A percentile compares a stretch with the other conserved stretches of the same genome.
Evolutionary conservation across 208 protist species (phyloP).

Genomic region (Leishmania mexicana): DNA sequence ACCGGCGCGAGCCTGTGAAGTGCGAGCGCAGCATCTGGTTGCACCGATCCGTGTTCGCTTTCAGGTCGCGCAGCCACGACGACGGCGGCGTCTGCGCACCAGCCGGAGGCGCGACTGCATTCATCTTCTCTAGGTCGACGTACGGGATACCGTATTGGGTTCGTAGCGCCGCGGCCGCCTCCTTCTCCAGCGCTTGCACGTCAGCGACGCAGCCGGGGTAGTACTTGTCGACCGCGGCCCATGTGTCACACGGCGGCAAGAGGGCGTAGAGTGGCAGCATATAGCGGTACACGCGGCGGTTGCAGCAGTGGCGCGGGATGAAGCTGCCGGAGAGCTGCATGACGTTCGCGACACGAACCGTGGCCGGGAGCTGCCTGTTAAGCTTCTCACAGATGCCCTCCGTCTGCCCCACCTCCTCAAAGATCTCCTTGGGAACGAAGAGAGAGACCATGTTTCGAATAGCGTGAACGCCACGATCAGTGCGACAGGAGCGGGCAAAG

Average conservation of each 20-base stretch:
- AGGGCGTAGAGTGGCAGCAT: conserved; percentile 81
- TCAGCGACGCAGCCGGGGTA: conserved; percentile 32
- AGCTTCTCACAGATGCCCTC: conserved; percentile 34
- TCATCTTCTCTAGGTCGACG: conserved; percentile 15
- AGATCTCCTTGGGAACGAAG: conserved; percentile 45
- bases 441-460: conserved; percentile 79
- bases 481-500: conserved; percentile 79
- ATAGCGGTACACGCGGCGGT: conserved; percentile 82
- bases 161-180: neutral
- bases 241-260: conserved; percentile 63
- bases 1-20: conserved; percentile 72
- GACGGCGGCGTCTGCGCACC: neutral
- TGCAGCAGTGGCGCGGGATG: conserved; percentile 78
- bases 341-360: conserved; percentile 56
- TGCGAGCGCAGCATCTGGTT: conserved; percentile 51
- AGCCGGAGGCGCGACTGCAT: neutral
- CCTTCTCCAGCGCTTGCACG: conserved; percentile 11
- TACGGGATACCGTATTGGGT: conserved; percentile 20
- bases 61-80: conserved; percentile 37
- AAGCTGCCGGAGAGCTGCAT: conserved; percentile 68
- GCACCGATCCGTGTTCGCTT: conserved; percentile 29
- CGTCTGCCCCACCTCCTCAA: conserved; percentile 34
- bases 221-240: conserved; percentile 37
- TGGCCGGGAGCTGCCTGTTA: conserved; percentile 45
- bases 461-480: conserved; percentile 86